Evolutionary conservation across 805 yeast genomes (phyloP).

Genomic region (Hanseniaspora hatyaiensis): DNA sequence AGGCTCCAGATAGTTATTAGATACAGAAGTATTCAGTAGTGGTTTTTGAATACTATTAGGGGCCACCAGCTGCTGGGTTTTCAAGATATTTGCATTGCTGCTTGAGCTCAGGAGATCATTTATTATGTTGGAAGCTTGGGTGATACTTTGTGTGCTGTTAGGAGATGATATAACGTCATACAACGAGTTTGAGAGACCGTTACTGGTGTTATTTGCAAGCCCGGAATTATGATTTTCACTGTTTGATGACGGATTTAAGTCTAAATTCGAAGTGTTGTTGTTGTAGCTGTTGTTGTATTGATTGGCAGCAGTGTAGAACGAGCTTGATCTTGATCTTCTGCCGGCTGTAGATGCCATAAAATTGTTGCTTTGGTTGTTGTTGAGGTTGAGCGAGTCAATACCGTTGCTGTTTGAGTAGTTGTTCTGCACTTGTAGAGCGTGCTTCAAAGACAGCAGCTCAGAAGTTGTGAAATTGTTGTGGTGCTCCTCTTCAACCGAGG

Average conservation of each 20-base stretch:
- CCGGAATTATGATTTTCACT: constrained; percentile 24
- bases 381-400: background rate
- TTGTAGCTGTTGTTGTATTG: constrained; percentile 26
- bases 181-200: background rate
- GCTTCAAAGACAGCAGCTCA: constrained; percentile 9
- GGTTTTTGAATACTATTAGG: background rate
- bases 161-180: constrained; percentile 15
- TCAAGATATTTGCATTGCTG: constrained; percentile 1
- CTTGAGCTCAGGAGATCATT: constrained; percentile 5
- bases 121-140: constrained; percentile 11
- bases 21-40: background rate
- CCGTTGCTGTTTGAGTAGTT: background rate
- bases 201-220: constrained; percentile 16
- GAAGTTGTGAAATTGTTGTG: constrained; percentile 10
- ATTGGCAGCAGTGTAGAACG: constrained; percentile 5
- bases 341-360: background rate
- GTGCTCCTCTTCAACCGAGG: background rate
- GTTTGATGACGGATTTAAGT: constrained; percentile 18
- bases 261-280: constrained; percentile 4
- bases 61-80: constrained; percentile 5
- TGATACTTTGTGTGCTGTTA: constrained; percentile 12
- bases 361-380: background rate
- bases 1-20: background rate
- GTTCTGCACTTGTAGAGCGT: constrained; percentile 12
- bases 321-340: constrained; percentile 15